Conservation (phyloP, 176 grass and related monocot genomes). For the Urochloa ruziziensis region DNA sequence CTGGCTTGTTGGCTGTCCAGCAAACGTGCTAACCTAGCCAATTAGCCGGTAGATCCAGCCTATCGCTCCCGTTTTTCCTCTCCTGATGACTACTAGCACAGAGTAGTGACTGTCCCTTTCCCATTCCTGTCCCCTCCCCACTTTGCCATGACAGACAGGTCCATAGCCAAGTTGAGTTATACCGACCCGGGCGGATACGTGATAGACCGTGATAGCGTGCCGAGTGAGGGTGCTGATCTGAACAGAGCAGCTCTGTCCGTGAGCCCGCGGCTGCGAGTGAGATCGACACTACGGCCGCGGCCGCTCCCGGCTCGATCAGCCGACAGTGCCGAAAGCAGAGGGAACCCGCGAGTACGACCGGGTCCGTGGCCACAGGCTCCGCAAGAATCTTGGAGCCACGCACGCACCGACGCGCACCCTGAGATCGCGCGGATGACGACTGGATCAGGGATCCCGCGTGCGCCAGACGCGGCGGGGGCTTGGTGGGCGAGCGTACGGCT, state of each 20-base stretch:
- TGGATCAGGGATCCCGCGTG: neutral
- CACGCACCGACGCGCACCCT: neutral
- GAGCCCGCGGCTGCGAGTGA: neutral
- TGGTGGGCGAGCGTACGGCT: neutral
- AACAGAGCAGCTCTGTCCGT: neutral
- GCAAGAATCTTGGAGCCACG: conserved; percentile 32
- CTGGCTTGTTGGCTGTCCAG: neutral
- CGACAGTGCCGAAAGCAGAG: conserved; percentile 34
- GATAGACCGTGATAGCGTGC: neutral
- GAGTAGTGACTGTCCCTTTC: conserved; percentile 35
- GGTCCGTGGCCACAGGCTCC: conserved; percentile 7
- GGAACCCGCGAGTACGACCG: neutral
- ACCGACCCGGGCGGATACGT: conserved; percentile 13
- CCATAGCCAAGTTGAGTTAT: conserved; percentile 42
- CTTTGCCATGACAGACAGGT: conserved; percentile 19
- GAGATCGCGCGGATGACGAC: neutral
- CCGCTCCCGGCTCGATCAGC: neutral
- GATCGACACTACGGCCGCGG: no score
- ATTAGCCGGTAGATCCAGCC: no score
- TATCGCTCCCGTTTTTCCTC: conserved; percentile 11
- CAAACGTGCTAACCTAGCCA: neutral
- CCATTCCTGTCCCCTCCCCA: neutral
- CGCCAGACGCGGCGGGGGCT: neutral
- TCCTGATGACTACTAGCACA: neutral
- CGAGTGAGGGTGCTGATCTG: neutral